Evolutionary conservation across 805 yeast species (phyloP).

Genomic region (Lipomyces mesembrius): DNA sequence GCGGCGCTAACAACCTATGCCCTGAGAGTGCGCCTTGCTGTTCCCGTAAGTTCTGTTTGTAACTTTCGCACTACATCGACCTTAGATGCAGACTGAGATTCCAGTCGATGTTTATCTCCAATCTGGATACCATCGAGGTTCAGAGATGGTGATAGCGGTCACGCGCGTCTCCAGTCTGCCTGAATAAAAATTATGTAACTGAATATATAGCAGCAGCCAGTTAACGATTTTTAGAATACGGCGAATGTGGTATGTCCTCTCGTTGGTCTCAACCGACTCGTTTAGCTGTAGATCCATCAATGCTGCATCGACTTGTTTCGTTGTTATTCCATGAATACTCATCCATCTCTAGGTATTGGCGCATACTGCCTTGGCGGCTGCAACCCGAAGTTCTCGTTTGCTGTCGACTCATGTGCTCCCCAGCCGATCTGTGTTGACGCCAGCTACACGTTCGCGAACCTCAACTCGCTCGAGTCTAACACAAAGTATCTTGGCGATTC

Average conservation of each 20-base stretch:
- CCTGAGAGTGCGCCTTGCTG: slow-evolving; percentile 88
- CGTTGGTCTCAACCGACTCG: background rate
- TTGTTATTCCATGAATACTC: background rate
- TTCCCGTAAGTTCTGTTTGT: slow-evolving; percentile 49
- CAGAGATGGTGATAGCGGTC: too few relatives aligned
- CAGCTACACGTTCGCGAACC: slow-evolving; percentile 42
- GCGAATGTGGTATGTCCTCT: slow-evolving; percentile 63
- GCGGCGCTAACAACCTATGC: slow-evolving; percentile 63
- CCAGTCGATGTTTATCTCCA: background rate
- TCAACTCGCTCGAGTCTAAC: slow-evolving; percentile 46
- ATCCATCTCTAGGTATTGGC: slow-evolving; percentile 53
- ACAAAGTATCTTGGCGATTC: slow-evolving; percentile 71
- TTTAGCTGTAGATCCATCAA: background rate
- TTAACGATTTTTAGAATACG: slow-evolving; percentile 51
- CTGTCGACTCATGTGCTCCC: slow-evolving; percentile 77
- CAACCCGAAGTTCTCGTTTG: slow-evolving; percentile 72
- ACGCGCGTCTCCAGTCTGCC: background rate
- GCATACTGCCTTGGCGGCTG: slow-evolving; percentile 84
- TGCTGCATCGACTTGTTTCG: too few relatives aligned
- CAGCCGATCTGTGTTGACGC: slow-evolving; percentile 70
- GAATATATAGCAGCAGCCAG: background rate
- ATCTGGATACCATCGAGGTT: background rate
- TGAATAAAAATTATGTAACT: background rate
- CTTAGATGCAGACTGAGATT: background rate
- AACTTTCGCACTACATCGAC: background rate